Conservation (phyloP, 768 basidiomycete genomes). For the Amyloporia xantha region DNA sequence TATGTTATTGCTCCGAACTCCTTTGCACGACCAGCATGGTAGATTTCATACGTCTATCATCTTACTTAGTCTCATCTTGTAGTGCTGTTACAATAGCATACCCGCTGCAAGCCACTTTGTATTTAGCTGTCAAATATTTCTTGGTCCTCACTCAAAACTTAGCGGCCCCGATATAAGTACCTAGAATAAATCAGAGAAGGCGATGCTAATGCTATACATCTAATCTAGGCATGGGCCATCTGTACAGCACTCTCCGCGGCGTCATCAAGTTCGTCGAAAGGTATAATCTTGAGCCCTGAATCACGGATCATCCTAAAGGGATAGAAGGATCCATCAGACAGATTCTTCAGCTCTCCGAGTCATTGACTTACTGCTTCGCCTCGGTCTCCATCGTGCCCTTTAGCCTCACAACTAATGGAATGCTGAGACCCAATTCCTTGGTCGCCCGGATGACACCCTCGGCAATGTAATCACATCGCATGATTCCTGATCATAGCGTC, state of each 20-base stretch:
- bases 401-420: slow-evolving; percentile 89
- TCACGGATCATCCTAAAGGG: slow-evolving; percentile 78
- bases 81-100: slow-evolving; percentile 14
- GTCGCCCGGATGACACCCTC: slow-evolving; percentile 99
- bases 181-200: slow-evolving; percentile 1
- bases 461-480: slow-evolving; percentile 98
- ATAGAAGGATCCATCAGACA: slow-evolving; percentile 6
- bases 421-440: slow-evolving; percentile 76
- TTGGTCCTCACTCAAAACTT: background rate
- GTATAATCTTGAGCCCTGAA: slow-evolving; percentile 87
- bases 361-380: slow-evolving; percentile 76
- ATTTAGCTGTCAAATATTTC: slow-evolving; percentile 4
- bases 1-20: slow-evolving; percentile 34
- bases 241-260: slow-evolving; percentile 79
- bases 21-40: slow-evolving; percentile 47
- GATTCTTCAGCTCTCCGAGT: slow-evolving; percentile 5
- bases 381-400: slow-evolving; percentile 97
- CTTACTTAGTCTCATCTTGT: slow-evolving; percentile 8
- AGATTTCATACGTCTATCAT: slow-evolving; percentile 19
- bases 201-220: background rate
- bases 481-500: slow-evolving; percentile 55
- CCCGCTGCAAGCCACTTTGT: slow-evolving; percentile 7
- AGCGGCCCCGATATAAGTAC: background rate
- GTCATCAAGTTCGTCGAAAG: slow-evolving; percentile 90
- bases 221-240: slow-evolving; percentile 38